Evolutionary conservation across 768 basidiomycete genomes (phyloP), one percentile per base, ranked within the genome.

Genomic region (Hypholoma sublateritium): DNA sequence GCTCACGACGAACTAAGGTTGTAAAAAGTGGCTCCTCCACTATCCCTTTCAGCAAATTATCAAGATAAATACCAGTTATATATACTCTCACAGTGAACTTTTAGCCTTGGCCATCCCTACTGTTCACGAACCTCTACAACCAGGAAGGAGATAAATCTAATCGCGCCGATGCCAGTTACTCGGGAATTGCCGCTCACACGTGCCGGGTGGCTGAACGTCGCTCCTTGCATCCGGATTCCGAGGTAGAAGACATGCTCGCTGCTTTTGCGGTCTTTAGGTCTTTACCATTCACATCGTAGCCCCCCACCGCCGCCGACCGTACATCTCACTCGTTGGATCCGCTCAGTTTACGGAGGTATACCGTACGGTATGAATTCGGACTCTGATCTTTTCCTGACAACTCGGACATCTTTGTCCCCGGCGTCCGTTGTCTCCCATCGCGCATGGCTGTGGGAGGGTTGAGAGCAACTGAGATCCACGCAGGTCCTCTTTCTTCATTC

Each of bases 121-220:
- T 39, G 3, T 39, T 11, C 12, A 39, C 37, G 4, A 39, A 13
- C 12, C n/a, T 13, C 12, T 3, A 4, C 13, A 39, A 12, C 50
- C 13, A 37, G 22, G 17, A 50, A 21, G 4, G 19, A 36, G 19
- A 36, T n/a, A 21, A 37, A 50, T 41, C 39, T 41, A 41, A 41
- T 41, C 59, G 37, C 37, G 45, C 13, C 22, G n/a, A 36, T 62
- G 48, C 47, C 62, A 67, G 66, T 64, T 61, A 43, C 53, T 57
- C 70, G 70, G 70, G 45, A 59, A 46, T 56, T 67, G 57, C 70
- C 70, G 70, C 58, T 12, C 46, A 46, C 69, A 72, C 71, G 71
- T 70, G 69, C 65, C 37, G 58, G 64, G 71, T 71, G 71, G 70
- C 70, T 71, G 71, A 70, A 70, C 66, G 64, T 65, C 67, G 58